phyloP scores from a whole-genome alignment of 441 rosid species.

The Jatropha podagrica region DNA sequence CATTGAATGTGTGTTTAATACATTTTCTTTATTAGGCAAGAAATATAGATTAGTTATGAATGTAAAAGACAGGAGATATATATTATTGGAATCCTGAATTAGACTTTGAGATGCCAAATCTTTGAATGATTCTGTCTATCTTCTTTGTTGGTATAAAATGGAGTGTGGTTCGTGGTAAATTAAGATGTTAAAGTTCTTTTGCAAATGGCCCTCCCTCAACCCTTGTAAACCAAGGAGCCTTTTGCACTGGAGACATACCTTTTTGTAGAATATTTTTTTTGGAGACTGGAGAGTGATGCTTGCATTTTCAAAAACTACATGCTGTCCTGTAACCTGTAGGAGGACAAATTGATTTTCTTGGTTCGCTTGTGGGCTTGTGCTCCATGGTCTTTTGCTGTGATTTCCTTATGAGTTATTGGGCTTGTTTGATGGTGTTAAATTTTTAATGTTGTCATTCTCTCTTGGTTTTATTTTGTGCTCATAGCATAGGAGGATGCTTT shows the following conservation, averaged over 20 bases:
- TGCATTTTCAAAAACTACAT: background rate
- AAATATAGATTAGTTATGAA: background rate
- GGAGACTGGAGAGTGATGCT: background rate
- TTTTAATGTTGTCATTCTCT: too few species aligned
- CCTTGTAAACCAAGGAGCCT: background rate
- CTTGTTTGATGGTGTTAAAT: too few species aligned
- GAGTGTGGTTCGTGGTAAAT: background rate
- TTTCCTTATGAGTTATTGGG: background rate
- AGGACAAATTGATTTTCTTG: background rate
- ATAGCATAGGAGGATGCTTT: background rate
- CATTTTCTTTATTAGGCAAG: background rate
- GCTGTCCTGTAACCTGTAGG: background rate
- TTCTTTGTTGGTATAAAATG: background rate
- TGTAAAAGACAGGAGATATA: background rate
- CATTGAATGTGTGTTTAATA: background rate
- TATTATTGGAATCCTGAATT: background rate
- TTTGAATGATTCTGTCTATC: background rate
- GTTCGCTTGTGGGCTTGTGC: background rate
- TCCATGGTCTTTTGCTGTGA: background rate
- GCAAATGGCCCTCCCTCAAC: background rate
- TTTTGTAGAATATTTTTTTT: too few species aligned
- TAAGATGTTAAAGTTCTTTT: background rate
- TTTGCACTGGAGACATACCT: background rate
- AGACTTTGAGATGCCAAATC: conserved; percentile 1
- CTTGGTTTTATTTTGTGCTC: background rate